These are phyloP conservation scores for Podila verticillata DNA, from an alignment of 192 early-diverging fungal species.

Conservation along the genomic window DNA sequence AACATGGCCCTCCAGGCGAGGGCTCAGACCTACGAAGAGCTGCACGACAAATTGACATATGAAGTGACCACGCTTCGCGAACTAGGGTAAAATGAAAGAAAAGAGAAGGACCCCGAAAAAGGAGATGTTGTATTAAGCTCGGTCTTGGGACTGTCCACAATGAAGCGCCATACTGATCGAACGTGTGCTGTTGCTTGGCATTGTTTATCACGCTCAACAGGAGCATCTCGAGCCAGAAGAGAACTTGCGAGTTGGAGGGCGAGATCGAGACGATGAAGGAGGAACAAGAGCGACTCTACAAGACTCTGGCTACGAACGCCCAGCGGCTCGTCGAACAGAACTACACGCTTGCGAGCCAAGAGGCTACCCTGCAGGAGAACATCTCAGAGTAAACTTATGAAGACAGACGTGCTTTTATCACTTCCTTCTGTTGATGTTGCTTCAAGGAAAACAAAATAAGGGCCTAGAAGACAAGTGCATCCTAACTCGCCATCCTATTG, in stretches of 20 bases:
- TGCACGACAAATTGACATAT: constrained; percentile 45
- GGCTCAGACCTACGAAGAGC: constrained; percentile 35
- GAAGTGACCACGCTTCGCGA: constrained; percentile 50
- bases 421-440: no score
- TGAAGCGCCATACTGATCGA: background rate
- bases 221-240: constrained; percentile 66
- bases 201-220: constrained; percentile 18
- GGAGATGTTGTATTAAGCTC: no score
- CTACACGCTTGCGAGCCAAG: constrained; percentile 72
- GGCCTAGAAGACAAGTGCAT: background rate
- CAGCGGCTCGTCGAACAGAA: constrained; percentile 87
- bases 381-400: constrained; percentile 73
- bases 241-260: constrained; percentile 76
- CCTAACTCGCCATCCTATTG: background rate
- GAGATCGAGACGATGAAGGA: constrained; percentile 79
- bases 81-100: constrained; percentile 43
- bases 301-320: constrained; percentile 88
- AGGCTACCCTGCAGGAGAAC: constrained; percentile 63
- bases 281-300: constrained; percentile 89
- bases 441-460: background rate
- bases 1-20: constrained; percentile 46
- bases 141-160: no score
- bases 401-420: constrained; percentile 2
- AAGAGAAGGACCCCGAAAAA: no score
- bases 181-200: background rate